Base-by-base conservation (phyloP, 139 green algal genomes). In the Volvox reticuliferus region DNA sequence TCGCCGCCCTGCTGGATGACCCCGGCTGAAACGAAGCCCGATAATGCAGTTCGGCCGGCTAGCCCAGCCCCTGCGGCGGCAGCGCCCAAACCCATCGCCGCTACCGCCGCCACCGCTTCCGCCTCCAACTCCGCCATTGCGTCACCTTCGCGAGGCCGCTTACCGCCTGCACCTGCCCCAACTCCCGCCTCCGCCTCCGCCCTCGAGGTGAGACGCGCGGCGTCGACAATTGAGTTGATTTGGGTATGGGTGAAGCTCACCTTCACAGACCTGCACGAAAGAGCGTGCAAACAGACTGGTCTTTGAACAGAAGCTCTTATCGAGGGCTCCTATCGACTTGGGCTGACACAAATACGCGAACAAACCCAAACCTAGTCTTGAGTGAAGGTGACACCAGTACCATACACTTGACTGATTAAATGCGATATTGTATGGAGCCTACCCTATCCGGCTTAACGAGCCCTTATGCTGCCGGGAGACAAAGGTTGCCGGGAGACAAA, bases 61-160 rank as follows among this genome's bases (percentile, higher is more conserved):
- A 13, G 1, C 24, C 67, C 67, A 14, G 50, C 44, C 26, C 85
- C 44, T 55, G 44, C 44, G n/a, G 37, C 69, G 18, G 35, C 82
- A 24, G 86, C 82, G 35, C 89, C 81, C 75, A 92, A 86, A 36
- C 77, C 93, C 62, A 83, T 88, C 17, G 90, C 82, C 26, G 68
- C 87, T 20, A 86, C 88, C 1, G 86, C 93, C 21, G 68, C 87
- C 26, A 86, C 88, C 1, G 86, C 93, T 68, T 94, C 78, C 63
- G 93, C 95, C 91, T 99, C 97, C 63, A 99, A 92, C 12, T 96
- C 97, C 16, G 93, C 96, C 96, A 99, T 98, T 30, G 90, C 93
- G 91, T 97, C 94, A 32, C 55, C 86, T 84, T 90, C 87, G 24
- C 87, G 87, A 3, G 75, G 55, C 73, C 86, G 86, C 86, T 90